Percentiles rank a stretch among this genome's conserved stretches.
phyloP scores from a whole-genome alignment of 768 basidiomycete species.

The Pleurotus citrinopileatus region DNA sequence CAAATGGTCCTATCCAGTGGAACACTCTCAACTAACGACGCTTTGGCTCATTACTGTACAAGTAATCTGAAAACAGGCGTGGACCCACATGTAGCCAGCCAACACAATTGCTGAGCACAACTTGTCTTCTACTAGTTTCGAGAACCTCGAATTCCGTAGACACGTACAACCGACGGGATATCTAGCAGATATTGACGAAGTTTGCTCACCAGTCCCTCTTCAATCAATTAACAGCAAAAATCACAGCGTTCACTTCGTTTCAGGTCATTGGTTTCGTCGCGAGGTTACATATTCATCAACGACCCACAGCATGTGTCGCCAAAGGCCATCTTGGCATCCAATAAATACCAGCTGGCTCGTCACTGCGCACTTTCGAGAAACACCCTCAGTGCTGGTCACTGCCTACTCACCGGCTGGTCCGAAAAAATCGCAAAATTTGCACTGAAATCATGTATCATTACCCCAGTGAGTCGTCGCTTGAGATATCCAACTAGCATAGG shows the following conservation, averaged over 20 bases:
- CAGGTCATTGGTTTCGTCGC: neutral
- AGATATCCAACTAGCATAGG: neutral
- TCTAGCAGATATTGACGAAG: no score
- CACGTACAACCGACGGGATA: no score
- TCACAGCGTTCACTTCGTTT: neutral
- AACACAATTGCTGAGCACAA: no score
- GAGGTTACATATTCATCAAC: neutral
- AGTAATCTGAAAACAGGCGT: no score
- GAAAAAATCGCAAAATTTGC: neutral
- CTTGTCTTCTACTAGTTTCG: no score
- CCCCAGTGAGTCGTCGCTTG: neutral
- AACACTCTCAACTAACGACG: no score
- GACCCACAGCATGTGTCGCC: neutral
- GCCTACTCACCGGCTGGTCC: constrained; percentile 4
- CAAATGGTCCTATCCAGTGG: no score
- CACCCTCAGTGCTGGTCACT: constrained; percentile 8
- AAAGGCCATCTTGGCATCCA: neutral
- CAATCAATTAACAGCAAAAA: no score
- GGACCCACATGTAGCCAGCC: no score
- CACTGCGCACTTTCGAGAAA: neutral
- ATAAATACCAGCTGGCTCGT: neutral
- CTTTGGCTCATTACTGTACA: no score
- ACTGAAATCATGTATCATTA: neutral
- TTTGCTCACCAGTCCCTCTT: no score
- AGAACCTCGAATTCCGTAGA: no score